Evolutionary conservation across 163 green algal species (phyloP), one percentile per base, ranked within the genome.

Genomic region (Volvox carteri): DNA sequence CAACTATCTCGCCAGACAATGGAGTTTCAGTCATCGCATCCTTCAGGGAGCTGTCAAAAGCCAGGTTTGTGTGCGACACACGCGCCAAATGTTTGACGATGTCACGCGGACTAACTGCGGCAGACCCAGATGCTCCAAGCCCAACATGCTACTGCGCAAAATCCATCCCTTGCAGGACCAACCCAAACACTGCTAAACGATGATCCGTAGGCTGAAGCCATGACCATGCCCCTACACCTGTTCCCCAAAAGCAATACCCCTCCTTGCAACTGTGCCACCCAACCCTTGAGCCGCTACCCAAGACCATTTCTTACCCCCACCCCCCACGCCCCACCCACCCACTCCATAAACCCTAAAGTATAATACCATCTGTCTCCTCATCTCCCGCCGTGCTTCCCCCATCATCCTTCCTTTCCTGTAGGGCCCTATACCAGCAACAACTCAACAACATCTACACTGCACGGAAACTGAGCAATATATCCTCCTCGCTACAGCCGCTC

Each of bases 1-100:
- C 89, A 7, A 87, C 74, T 33, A 90, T 92, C 9, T 90, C 89
- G 1, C 89, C 89, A 0, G 89, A 92, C 65, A 87, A 87, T 44
- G 89, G 89, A 1, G 89, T 83, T 2, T 60, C 76, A 1, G 65
- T 92, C 4, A 92, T 92, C 39, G 52, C 30, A 28, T 70, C 89
- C 0, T 92, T 85, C 65, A 80, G 84, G 54, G 84, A 90, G 62
- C 65, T 92, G 4, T 84, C 42, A 25, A 87, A 89, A 25, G 74
- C 89, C 41, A 92, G 89, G 89, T 92, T n/a, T 21, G 81, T 33
- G 58, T 4, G 30, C 11, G 54, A n/a, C 44, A 18, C 23, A 7
- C 35, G 30, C 60, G 4, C 60, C 19, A 72, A 16, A 9, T 72
- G 28, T 23, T 14, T 11, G 14, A 58, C 48, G 35, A 74, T 65